Evolutionary conservation across 192 early-diverging fungal species (phyloP), one percentile per base, ranked within the genome.

Genomic region (Entophlyctis luteolus): DNA sequence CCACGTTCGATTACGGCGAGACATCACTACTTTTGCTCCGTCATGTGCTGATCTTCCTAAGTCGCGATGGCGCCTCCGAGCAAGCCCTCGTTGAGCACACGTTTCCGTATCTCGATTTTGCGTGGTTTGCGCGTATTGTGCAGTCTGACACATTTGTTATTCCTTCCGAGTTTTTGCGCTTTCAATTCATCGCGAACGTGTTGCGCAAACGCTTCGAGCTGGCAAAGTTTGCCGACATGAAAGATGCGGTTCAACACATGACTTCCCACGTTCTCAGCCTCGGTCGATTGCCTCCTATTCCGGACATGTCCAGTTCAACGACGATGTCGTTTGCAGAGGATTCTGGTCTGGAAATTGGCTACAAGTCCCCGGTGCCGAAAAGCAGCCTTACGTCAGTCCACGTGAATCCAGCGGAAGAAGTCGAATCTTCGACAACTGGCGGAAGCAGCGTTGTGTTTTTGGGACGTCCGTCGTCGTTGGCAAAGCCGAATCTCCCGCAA

Each of bases 91-190:
- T 55, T 1, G 33, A 52, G 12, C 16, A 52, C 6, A 55, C 52
- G 4, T 65, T 77, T 33, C 50, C 53, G 14, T 33, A 31, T 22
- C 39, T 80, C 55, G 72, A 72, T n/a, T 39, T 65, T 25, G 12
- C 55, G 22, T 77, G 74, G 75, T 18, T 76, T 28, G 70, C 66
- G 23, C 59, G 78, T 12, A 74, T 80, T 25, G 32, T 80, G 0
- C 56, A 67, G 20, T 69, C 68, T 36, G 78, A 80, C 58, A 59
- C 75, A 35, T 80, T 80, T 27, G 76, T 59, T 66, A 54, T 63
- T 31, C 59, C 59, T 6, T 37, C 42, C n/a, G 78, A 80, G 48
- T 57, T 55, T 29, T 42, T 68, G n/a, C 62, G 78, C 12, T 74
- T 59, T 68, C 20, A 37, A 10, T 74, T 80, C 38, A 59, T 80